Evolutionary conservation across 2,329 filamentous ascomycete genomes (phyloP).

Genomic region (Xylaria sp.): DNA sequence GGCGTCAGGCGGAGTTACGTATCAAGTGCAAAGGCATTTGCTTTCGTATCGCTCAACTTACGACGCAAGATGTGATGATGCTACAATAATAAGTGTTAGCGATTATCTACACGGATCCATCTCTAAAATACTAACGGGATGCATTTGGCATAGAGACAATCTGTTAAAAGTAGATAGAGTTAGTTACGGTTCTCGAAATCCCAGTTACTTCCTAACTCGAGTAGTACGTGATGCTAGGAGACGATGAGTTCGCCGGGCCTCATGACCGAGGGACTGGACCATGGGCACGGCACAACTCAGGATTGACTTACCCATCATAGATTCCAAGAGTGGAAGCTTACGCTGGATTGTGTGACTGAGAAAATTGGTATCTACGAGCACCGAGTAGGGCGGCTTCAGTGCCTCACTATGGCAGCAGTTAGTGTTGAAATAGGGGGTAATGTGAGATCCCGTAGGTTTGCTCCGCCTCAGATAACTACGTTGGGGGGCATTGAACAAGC

Average conservation of each 20-base stretch:
- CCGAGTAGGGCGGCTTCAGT: conserved; percentile 81
- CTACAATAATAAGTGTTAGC: conserved; percentile 25
- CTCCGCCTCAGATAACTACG: neutral
- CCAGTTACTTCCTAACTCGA: neutral
- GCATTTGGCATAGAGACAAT: conserved; percentile 91
- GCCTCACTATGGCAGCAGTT: conserved; percentile 67
- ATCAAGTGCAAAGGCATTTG: neutral
- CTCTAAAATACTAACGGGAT: conserved; percentile 75
- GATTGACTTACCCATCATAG: conserved; percentile 68
- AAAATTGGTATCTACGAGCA: conserved; percentile 77
- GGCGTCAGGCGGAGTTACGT: conserved; percentile 3
- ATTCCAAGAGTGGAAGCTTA: conserved; percentile 87
- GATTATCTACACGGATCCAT: neutral
- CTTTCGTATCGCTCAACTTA: conserved; percentile 19
- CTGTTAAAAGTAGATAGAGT: conserved; percentile 50
- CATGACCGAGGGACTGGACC: neutral
- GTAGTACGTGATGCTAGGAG: neutral
- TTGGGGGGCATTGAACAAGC: no score
- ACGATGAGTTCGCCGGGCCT: neutral
- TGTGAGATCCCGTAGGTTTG: neutral
- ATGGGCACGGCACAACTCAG: neutral
- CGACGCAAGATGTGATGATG: conserved; percentile 39
- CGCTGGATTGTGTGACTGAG: conserved; percentile 87
- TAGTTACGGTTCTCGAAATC: conserved; percentile 22
- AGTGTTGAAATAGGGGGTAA: conserved; percentile 1